Evolutionary conservation across 2,329 filamentous ascomycete species (phyloP).

Genomic region (Alternaria viburni): DNA sequence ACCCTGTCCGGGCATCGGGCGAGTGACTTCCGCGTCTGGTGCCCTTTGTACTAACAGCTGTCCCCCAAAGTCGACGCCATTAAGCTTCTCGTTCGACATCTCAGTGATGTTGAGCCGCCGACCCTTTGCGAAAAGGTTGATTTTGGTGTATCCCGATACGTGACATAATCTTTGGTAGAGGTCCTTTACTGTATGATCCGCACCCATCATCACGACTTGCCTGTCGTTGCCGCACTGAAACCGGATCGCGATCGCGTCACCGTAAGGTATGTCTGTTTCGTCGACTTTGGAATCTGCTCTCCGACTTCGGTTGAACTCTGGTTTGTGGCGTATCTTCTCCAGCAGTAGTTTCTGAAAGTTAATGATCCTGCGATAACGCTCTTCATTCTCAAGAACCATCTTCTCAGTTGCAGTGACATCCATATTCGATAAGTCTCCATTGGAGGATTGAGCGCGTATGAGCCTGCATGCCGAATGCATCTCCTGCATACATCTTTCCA

Average conservation of each 20-base stretch:
- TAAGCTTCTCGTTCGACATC: constrained; percentile 63
- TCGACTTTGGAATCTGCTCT: constrained; percentile 47
- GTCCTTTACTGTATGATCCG: constrained; percentile 72
- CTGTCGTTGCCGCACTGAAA: constrained; percentile 73
- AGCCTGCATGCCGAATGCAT: constrained; percentile 43
- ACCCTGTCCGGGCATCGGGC: constrained; percentile 20
- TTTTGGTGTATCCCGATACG: constrained; percentile 77
- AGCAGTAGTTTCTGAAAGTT: constrained; percentile 46
- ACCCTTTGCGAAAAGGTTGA: constrained; percentile 74
- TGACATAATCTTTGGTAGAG: constrained; percentile 71
- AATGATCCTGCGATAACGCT: constrained; percentile 41
- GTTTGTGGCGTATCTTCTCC: constrained; percentile 35
- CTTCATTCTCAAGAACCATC: constrained; percentile 37
- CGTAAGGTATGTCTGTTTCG: constrained; percentile 61
- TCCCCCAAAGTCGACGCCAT: constrained; percentile 55
- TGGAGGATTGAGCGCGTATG: constrained; percentile 12
- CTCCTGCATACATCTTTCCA: constrained; percentile 75
- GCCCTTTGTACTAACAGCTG: constrained; percentile 42
- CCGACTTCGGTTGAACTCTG: constrained; percentile 39
- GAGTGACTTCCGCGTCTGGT: constrained; percentile 33
- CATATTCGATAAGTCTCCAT: constrained; percentile 12
- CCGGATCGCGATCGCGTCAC: constrained; percentile 70
- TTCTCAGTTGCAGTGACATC: constrained; percentile 17
- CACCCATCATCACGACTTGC: constrained; percentile 68
- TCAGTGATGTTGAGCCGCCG: constrained; percentile 68